Percentiles rank a stretch among this genome's conserved stretches.
Conservation (phyloP, 1,139 yeast species). For the Blastobotrys petasosporus region DNA sequence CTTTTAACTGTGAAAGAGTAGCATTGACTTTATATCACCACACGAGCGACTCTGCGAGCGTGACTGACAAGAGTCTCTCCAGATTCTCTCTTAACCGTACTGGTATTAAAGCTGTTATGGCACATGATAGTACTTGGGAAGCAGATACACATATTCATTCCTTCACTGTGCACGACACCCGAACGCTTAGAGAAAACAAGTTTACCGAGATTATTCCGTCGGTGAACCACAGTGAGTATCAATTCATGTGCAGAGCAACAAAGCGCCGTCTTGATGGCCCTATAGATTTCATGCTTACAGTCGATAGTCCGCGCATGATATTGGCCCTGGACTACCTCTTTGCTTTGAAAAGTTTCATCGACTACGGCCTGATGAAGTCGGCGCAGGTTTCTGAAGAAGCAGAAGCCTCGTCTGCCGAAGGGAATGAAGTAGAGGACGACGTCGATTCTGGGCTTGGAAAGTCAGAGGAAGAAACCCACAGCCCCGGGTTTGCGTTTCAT, state of each 20-base stretch:
- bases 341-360: slow-evolving; percentile 62
- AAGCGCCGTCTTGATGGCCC: slow-evolving; percentile 33
- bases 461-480: slow-evolving; percentile 11
- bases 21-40: slow-evolving; percentile 60
- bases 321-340: slow-evolving; percentile 81
- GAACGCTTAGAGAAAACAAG: slow-evolving; percentile 56
- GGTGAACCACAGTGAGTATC: slow-evolving; percentile 56
- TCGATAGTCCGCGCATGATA: slow-evolving; percentile 76
- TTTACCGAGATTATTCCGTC: slow-evolving; percentile 80
- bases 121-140: slow-evolving; percentile 50
- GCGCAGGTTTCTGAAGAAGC: slow-evolving; percentile 2
- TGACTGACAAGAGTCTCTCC: slow-evolving; percentile 46
- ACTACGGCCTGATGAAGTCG: slow-evolving; percentile 36
- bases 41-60: slow-evolving; percentile 40
- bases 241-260: slow-evolving; percentile 53
- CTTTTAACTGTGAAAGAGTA: slow-evolving; percentile 55
- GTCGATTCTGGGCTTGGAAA: slow-evolving; percentile 5
- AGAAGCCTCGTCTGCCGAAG: neutral
- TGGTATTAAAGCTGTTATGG: slow-evolving; percentile 46
- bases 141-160: slow-evolving; percentile 64
- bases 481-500: slow-evolving; percentile 41
- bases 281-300: slow-evolving; percentile 52
- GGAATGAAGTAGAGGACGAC: slow-evolving; percentile 15
- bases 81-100: slow-evolving; percentile 58
- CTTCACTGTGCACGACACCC: slow-evolving; percentile 70